Evolutionary conservation across 768 basidiomycete genomes (phyloP), one percentile per base, ranked within the genome.

Genomic region (Tylopilus sp.): DNA sequence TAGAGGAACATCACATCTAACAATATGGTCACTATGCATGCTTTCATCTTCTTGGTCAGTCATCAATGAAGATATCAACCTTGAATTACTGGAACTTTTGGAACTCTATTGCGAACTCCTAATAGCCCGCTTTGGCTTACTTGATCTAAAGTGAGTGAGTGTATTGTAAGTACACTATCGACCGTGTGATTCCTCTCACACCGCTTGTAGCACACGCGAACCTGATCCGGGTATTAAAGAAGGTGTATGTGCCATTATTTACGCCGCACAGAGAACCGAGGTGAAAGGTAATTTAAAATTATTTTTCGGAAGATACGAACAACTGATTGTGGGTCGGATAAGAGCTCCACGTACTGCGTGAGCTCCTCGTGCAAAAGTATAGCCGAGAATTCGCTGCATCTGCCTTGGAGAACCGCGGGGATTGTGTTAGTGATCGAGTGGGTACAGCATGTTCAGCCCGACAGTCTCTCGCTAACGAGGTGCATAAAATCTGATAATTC

Each of bases 51-150:
- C 21, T 39, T 53, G 12, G 35, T 12, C 57, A 86, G 87, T 92
- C 48, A 93, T 92, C 63, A 82, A 89, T 63, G 89, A 91, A 58
- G 90, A 93, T 63, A 79, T 91, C 40, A 79, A 90, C 63, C 73
- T 91, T 40, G 95, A 98, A 64, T 77, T 98, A 22, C 73, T 98
- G 33, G 95, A 99, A 63, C 74, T 98, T 6, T 74, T 99, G 23
- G 95, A 98, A 73, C 78, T 98, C 11, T 98, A 98, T 67, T 91
- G 88, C 57, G 97, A 99, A 64, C 79, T 95, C n/a, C 71, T 98
- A 18, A 76, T 95, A 21, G 91, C 95, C 9, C 81, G 97, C 42
- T 98, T 98, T 62, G 89, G 90, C 10, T 71, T 98, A 25, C 77
- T 99, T 41, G 97, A 99, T 62, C 83, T 88, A 65, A 86, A 80